Evolutionary conservation across 805 yeast species (phyloP).

Genomic region (Saccharomycopsis schoenii): DNA sequence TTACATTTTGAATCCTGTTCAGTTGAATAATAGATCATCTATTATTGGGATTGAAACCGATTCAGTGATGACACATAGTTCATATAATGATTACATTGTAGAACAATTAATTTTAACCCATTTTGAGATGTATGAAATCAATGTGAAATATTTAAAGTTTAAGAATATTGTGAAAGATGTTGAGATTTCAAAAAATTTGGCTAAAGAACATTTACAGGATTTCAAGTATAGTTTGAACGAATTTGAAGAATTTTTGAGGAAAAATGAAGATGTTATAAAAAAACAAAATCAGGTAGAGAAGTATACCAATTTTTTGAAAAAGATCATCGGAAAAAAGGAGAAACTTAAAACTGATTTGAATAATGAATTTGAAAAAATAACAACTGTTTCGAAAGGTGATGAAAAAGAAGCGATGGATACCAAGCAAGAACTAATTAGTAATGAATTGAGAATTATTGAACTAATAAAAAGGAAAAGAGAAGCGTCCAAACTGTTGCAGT

Average conservation of each 20-base stretch:
- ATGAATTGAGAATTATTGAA: slow-evolving; percentile 29
- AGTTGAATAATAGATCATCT: slow-evolving; percentile 19
- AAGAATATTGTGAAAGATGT: slow-evolving; percentile 33
- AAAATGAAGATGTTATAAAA: slow-evolving; percentile 22
- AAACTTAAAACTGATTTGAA: slow-evolving; percentile 21
- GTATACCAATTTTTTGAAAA: slow-evolving; percentile 19
- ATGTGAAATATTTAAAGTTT: slow-evolving; percentile 32
- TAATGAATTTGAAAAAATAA: slow-evolving; percentile 20
- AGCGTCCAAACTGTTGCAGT: slow-evolving; percentile 34
- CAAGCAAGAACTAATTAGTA: background rate
- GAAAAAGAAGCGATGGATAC: slow-evolving; percentile 25
- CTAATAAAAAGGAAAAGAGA: slow-evolving; percentile 37
- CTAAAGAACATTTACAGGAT: slow-evolving; percentile 32
- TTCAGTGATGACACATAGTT: slow-evolving; percentile 31
- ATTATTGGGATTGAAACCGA: slow-evolving; percentile 24
- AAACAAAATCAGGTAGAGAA: slow-evolving; percentile 8
- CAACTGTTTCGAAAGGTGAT: slow-evolving; percentile 22
- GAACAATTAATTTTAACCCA: slow-evolving; percentile 38
- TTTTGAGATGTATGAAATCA: slow-evolving; percentile 35
- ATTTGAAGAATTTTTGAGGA: slow-evolving; percentile 22
- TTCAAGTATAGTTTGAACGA: slow-evolving; percentile 37
- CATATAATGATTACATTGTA: slow-evolving; percentile 56
- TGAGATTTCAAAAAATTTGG: slow-evolving; percentile 31
- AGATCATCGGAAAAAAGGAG: slow-evolving; percentile 22
- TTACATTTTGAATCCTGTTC: slow-evolving; percentile 61